These are phyloP conservation scores for Ogataea zsoltii DNA, from an alignment of 805 yeast genomes.

Conservation along the genomic window DNA sequence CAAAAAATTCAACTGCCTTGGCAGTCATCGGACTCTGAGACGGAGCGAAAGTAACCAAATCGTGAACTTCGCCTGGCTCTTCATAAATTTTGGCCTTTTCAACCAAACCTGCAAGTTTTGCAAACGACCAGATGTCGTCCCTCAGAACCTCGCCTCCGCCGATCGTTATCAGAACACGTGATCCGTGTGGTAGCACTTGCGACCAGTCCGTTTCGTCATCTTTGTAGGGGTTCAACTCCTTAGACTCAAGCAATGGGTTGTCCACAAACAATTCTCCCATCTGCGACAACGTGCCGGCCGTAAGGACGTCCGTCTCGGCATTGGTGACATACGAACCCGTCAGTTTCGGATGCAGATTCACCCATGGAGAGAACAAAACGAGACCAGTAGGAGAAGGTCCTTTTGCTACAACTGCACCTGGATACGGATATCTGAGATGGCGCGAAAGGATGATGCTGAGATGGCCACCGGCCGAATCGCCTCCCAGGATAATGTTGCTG, in stretches of 20 bases:
- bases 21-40: too few relatives aligned
- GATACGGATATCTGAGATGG: not conserved
- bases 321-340: conserved; percentile 6
- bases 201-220: conserved; percentile 9
- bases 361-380: conserved; percentile 11
- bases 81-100: too few relatives aligned
- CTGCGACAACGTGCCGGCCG: conserved; percentile 3
- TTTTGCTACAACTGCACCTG: not conserved
- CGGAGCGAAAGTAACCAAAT: too few relatives aligned
- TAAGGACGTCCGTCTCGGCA: conserved; percentile 7
- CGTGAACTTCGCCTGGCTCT: too few relatives aligned
- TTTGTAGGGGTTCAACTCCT: conserved; percentile 7
- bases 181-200: conserved; percentile 2
- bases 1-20: too few relatives aligned
- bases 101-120: conserved; percentile 2
- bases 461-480: conserved; percentile 6
- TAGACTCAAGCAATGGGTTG: conserved; percentile 3
- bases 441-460: not conserved
- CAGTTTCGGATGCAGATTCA: conserved; percentile 6
- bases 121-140: conserved; percentile 7
- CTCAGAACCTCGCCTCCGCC: conserved; percentile 10
- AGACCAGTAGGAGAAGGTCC: conserved; percentile 5
- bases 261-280: conserved; percentile 9
- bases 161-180: conserved; percentile 2
- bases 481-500: conserved; percentile 2